These are phyloP conservation scores for Candolleomyces aberdarensis DNA, from an alignment of 768 basidiomycete genomes.

Conservation along the genomic window DNA sequence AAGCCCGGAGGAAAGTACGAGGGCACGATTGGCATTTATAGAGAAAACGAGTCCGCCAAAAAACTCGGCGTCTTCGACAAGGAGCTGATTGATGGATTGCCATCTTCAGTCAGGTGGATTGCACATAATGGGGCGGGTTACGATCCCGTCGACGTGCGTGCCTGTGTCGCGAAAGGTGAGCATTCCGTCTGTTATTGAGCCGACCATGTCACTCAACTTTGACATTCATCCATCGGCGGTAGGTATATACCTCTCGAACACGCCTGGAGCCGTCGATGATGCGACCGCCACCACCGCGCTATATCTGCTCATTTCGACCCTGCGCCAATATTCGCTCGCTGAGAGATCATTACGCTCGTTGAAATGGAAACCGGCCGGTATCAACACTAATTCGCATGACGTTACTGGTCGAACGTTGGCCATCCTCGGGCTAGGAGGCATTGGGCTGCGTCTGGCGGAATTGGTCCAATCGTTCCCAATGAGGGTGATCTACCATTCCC, in stretches of 20 bases:
- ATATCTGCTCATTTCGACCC: constrained; percentile 74
- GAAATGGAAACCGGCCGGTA: constrained; percentile 58
- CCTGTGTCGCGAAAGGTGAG: constrained; percentile 68
- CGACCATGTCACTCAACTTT: background rate
- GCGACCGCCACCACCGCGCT: constrained; percentile 88
- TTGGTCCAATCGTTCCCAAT: constrained; percentile 81
- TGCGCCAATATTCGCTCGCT: constrained; percentile 68
- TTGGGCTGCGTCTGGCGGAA: constrained; percentile 67
- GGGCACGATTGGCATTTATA: constrained; percentile 72
- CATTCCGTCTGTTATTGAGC: background rate
- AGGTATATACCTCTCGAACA: constrained; percentile 84
- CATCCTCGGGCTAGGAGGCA: constrained; percentile 76
- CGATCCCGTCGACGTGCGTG: constrained; percentile 78
- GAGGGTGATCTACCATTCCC: constrained; percentile 81
- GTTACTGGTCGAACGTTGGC: constrained; percentile 66
- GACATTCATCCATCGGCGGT: background rate
- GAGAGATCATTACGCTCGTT: constrained; percentile 56
- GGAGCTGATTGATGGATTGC: constrained; percentile 68
- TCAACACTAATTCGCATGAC: constrained; percentile 53
- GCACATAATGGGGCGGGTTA: constrained; percentile 94
- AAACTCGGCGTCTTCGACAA: constrained; percentile 77
- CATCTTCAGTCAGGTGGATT: constrained; percentile 75
- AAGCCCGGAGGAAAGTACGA: constrained; percentile 69
- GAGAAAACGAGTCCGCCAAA: constrained; percentile 64
- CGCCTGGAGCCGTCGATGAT: constrained; percentile 87